A percentile compares a stretch with the other conserved stretches of the same genome.
These are phyloP conservation scores for Geotrichum aggregatum DNA, from an alignment of 1,139 yeast species.

Conservation along the genomic window DNA sequence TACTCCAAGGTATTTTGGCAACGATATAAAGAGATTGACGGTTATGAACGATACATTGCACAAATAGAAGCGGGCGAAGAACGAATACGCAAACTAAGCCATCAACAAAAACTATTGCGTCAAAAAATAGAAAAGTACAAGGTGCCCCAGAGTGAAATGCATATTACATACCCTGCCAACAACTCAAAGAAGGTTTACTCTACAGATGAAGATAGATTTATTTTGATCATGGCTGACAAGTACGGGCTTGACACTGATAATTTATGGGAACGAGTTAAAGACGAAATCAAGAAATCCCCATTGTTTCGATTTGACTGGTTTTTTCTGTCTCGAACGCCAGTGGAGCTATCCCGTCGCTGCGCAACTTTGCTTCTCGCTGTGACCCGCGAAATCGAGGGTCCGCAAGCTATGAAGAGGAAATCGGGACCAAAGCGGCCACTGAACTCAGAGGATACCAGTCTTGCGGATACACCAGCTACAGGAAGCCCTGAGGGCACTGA, in stretches of 20 bases:
- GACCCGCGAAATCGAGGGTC: slow-evolving; percentile 36
- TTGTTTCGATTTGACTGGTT: slow-evolving; percentile 89
- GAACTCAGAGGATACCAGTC: slow-evolving; percentile 15
- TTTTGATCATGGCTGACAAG: slow-evolving; percentile 66
- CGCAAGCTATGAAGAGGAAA: slow-evolving; percentile 24
- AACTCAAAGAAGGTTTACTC: slow-evolving; percentile 85
- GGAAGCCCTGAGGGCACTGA: slow-evolving; percentile 26
- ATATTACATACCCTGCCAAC: slow-evolving; percentile 76
- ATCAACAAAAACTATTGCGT: slow-evolving; percentile 63
- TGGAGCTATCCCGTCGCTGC: slow-evolving; percentile 79
- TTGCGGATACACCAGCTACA: slow-evolving; percentile 22
- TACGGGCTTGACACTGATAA: slow-evolving; percentile 76
- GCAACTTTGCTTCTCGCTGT: slow-evolving; percentile 57
- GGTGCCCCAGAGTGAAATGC: slow-evolving; percentile 73
- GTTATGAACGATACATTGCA: slow-evolving; percentile 74
- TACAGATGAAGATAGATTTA: slow-evolving; percentile 79
- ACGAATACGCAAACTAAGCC: slow-evolving; percentile 58
- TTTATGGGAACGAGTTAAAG: slow-evolving; percentile 71
- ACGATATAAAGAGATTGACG: slow-evolving; percentile 67
- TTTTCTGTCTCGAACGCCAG: slow-evolving; percentile 78
- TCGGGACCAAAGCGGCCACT: slow-evolving; percentile 19
- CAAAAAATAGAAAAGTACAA: slow-evolving; percentile 59
- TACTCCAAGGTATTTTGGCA: slow-evolving; percentile 79
- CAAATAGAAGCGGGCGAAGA: slow-evolving; percentile 88
- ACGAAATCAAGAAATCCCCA: slow-evolving; percentile 69